Evolutionary conservation across 2,329 filamentous ascomycete species (phyloP), one percentile per base, ranked within the genome.

Genomic region (Aspergillus proliferans): DNA sequence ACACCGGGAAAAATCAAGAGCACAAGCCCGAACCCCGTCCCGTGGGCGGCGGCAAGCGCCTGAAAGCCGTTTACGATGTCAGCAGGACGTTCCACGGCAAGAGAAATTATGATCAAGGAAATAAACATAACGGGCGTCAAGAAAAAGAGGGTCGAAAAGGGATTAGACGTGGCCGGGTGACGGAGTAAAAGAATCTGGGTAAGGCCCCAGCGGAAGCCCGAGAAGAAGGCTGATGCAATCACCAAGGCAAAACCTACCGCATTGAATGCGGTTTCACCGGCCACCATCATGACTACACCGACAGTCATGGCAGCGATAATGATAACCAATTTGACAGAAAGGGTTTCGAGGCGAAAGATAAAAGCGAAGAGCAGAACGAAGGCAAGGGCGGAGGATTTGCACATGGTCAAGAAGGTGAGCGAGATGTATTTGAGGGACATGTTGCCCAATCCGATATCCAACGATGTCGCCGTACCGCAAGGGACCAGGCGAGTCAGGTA

Each of bases 351-450:
- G 47, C 87, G 84, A 75, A 98, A 97, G 43, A 95, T 68, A 64
- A 98, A 95, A 54, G 93, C 93, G 66, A 98, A 98, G 44, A 95
- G 70, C 19, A 98, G 84, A 47, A 98, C 93, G 65, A 97, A 98
- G 41, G 88, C 91, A 19, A 98, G 81, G 14, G 92, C 88, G 8
- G 91, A 96, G 5, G 92, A 97, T 79, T 98, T 98, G 74, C 93
- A 97, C 93, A 98, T 97, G 51, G 93, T 98, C 71, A 95, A 95
- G 68, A 98, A 98, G 8, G 92, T 96, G 58, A 98, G 81, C 39
- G 88, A 91, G 61, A 98, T 97, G 68, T 94, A 96, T 70, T 92
- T 93, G 60, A 98, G 77, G 47, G 89, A 95, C 69, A 89, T 95
- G 65, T 98, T 98, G 55, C 93, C 93, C 50, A 98, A 73, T 12